These are phyloP conservation scores for Arthrinium puccinioides DNA, from an alignment of 2,329 filamentous ascomycete species.

Conservation along the genomic window DNA sequence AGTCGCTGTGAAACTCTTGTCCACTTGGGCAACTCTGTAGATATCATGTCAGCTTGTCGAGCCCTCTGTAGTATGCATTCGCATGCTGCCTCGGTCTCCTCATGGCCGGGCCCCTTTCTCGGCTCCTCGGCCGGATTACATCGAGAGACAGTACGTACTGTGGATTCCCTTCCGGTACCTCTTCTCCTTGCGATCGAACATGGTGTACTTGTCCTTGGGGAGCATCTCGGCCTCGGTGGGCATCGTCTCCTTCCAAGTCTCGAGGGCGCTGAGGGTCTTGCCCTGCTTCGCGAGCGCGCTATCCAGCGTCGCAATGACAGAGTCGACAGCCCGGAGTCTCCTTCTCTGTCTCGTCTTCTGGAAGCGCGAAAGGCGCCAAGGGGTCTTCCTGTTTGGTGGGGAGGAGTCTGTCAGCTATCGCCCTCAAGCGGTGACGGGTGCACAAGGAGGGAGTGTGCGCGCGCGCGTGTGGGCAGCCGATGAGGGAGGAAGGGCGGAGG, in stretches of 20 bases:
- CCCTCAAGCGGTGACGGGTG: no score
- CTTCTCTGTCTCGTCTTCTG: constrained; percentile 84
- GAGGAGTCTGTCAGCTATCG: no score
- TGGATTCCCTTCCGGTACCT: constrained; percentile 95
- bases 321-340: constrained; percentile 78
- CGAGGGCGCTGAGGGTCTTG: constrained; percentile 66
- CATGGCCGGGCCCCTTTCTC: not conserved
- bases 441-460: no score
- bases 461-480: no score
- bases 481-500: no score
- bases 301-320: constrained; percentile 76
- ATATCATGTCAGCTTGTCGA: not conserved
- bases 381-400: constrained; percentile 66
- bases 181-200: constrained; percentile 95
- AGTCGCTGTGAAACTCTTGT: constrained; percentile 89
- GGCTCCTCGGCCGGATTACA: not conserved
- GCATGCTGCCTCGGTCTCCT: not conserved
- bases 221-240: constrained; percentile 93
- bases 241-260: constrained; percentile 94
- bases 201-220: constrained; percentile 93
- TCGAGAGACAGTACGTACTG: constrained; percentile 54
- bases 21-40: constrained; percentile 77
- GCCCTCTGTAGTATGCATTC: not conserved
- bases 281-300: constrained; percentile 69
- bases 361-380: constrained; percentile 87